A percentile compares a stretch with the other conserved stretches of the same genome.
phyloP scores from a whole-genome alignment of 2,329 filamentous ascomycete genomes.

The Verticillium nonalfalfae region DNA sequence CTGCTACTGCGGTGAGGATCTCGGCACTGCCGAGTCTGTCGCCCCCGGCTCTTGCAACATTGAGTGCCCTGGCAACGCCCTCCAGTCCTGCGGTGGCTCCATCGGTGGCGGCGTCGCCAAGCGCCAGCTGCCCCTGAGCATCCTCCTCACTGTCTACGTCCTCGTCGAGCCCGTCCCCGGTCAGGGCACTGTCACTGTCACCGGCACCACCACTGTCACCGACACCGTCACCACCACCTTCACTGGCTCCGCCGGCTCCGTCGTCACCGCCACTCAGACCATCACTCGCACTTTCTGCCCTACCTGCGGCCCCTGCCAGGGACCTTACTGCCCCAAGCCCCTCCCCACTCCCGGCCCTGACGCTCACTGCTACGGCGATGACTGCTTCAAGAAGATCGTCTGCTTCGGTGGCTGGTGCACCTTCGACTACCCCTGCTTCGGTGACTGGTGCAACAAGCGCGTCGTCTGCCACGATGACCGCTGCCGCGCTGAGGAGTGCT shows the following conservation, averaged over 20 bases:
- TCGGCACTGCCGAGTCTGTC: constrained; percentile 26
- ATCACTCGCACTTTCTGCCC: background rate
- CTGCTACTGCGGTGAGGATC: constrained; percentile 38
- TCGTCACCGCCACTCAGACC: background rate
- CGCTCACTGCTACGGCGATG: constrained; percentile 12
- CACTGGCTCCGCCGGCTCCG: background rate
- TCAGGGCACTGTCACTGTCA: background rate
- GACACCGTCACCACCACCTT: background rate
- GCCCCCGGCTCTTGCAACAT: constrained; percentile 25
- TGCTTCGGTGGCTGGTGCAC: constrained; percentile 26
- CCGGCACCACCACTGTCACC: background rate
- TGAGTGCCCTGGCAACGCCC: constrained; percentile 32
- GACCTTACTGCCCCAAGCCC: constrained; percentile 4
- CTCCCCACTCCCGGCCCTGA: background rate
- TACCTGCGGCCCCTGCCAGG: constrained; percentile 2
- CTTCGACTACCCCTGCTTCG: constrained; percentile 20
- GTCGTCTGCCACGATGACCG: constrained; percentile 9
- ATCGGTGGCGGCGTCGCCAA: constrained; percentile 1
- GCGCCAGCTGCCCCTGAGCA: constrained; percentile 1
- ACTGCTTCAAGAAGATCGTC: constrained; percentile 21
- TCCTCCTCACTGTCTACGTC: constrained; percentile 1
- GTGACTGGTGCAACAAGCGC: constrained; percentile 9
- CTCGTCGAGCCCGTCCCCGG: background rate
- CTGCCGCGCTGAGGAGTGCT: constrained; percentile 5
- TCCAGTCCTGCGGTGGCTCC: constrained; percentile 35